Conservation (phyloP, 2,329 filamentous ascomycete genomes). For the Fusarium begoniae region DNA sequence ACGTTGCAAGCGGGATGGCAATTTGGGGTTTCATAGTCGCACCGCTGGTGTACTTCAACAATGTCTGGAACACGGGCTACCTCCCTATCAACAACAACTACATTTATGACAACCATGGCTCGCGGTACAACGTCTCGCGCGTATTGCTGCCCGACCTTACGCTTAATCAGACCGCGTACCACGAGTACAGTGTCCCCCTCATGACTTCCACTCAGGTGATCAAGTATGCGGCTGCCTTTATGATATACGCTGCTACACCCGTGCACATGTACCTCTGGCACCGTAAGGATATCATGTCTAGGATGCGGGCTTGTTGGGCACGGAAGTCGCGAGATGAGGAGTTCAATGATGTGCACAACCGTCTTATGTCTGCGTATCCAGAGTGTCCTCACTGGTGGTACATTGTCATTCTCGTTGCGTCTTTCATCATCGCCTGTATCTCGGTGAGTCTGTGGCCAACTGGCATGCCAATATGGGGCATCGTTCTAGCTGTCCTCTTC, state of each 20-base stretch:
- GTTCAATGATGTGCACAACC: constrained; percentile 47
- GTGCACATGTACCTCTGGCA: constrained; percentile 46
- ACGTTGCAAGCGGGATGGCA: constrained; percentile 50
- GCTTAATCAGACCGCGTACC: constrained; percentile 62
- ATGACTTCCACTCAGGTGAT: constrained; percentile 55
- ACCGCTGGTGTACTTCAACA: constrained; percentile 58
- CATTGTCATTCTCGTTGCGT: constrained; percentile 55
- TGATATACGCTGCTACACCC: constrained; percentile 42
- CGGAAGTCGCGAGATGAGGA: constrained; percentile 49
- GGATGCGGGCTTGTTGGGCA: constrained; percentile 41
- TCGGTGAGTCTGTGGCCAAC: constrained; percentile 58
- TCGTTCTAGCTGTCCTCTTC: constrained; percentile 60
- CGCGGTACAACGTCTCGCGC: constrained; percentile 59
- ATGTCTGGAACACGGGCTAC: constrained; percentile 60
- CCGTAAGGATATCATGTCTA: constrained; percentile 43
- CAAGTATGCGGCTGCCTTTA: constrained; percentile 45
- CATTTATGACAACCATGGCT: constrained; percentile 66
- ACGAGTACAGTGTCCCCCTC: constrained; percentile 62
- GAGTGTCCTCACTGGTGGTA: constrained; percentile 67
- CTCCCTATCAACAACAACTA: constrained; percentile 64
- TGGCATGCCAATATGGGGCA: constrained; percentile 61
- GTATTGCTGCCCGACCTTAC: constrained; percentile 60
- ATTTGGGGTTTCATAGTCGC: constrained; percentile 62
- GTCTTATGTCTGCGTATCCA: constrained; percentile 45
- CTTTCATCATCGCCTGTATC: constrained; percentile 53